Conservation (phyloP, 352 stramenopile species). For the Thraustotheca clavata region DNA sequence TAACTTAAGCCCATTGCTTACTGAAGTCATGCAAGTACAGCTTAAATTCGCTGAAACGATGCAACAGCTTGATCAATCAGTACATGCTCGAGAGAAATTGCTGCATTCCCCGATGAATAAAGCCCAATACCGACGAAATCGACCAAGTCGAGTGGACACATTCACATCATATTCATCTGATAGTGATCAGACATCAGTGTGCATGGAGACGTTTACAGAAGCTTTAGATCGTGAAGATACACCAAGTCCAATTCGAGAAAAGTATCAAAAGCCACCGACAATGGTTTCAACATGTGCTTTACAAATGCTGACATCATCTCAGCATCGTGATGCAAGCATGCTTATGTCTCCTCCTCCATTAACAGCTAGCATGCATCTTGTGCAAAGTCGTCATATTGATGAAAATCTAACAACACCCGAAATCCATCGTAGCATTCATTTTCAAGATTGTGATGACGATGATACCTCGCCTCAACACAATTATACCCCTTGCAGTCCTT, state of each 20-base stretch:
- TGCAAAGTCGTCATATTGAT: background rate
- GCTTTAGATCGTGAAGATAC: slow-evolving; percentile 5
- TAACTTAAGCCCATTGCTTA: slow-evolving; percentile 11
- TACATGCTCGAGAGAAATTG: slow-evolving; percentile 9
- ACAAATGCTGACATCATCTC: background rate
- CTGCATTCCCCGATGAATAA: background rate
- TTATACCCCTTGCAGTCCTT: background rate
- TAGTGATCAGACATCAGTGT: background rate
- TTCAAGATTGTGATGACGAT: slow-evolving; percentile 17
- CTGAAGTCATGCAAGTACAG: slow-evolving; percentile 20
- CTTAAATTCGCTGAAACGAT: slow-evolving; percentile 22
- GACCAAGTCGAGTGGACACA: background rate
- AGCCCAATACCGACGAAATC: background rate
- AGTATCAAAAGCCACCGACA: no score
- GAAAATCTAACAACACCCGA: slow-evolving; percentile 7
- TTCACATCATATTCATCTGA: background rate
- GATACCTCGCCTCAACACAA: background rate
- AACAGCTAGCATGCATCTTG: slow-evolving; percentile 17
- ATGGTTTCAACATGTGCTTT: background rate
- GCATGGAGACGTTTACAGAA: slow-evolving; percentile 5
- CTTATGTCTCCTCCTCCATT: background rate
- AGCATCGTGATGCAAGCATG: background rate
- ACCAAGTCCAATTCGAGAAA: background rate
- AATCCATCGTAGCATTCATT: slow-evolving; percentile 9
- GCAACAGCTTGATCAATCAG: slow-evolving; percentile 18